Evolutionary conservation across 306 rosid species (phyloP), one percentile per base, ranked within the genome.

Genomic region (Rubus parviflorus): DNA sequence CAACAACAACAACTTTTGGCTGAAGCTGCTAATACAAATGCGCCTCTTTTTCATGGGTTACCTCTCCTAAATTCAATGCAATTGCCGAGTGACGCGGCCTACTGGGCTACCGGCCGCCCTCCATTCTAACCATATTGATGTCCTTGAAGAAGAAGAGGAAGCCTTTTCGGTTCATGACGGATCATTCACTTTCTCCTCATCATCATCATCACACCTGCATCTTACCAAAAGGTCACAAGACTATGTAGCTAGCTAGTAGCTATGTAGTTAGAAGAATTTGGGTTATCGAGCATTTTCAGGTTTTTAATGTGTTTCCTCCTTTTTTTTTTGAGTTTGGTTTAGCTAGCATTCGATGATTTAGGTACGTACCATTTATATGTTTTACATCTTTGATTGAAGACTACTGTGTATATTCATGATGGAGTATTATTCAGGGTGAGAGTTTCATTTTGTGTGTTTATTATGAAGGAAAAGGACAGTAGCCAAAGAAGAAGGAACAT

Each of bases 31-130:
- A 89, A 89, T 38, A 37, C 88, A n/a, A 88, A 88, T 54, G 86
- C 80, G 19, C 92, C 92, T 23, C 87, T 89, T 0, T 89, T 92
- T 62, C 99, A 96, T 74, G 94, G 91, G 2, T 77, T 96, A 81
- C 87, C 87, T 62, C 96, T 92, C 42, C 86, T 92, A 0, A 89
- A 85, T 76, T 91, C 97, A 0, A 91, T 92, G 86, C 97, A 95
- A 84, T 84, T 92, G 92, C 98, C 97, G 3, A 56, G 89, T 0
- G 96, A 96, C 20, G 81, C 86, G 1, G 81, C 89, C 3, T 92
- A 90, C 80, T 95, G 96, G 97, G 85, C 91, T 0, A 83, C 85
- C 3, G 85, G 87, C 81, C 96, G 97, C 6, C 93, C 99, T 63
- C 97, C 97, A 1, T 95, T 80, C 79, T 92, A 87, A 87, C 73